Base-by-base conservation (phyloP, 2,329 filamentous ascomycete genomes). In the Beauveria asiatica region DNA sequence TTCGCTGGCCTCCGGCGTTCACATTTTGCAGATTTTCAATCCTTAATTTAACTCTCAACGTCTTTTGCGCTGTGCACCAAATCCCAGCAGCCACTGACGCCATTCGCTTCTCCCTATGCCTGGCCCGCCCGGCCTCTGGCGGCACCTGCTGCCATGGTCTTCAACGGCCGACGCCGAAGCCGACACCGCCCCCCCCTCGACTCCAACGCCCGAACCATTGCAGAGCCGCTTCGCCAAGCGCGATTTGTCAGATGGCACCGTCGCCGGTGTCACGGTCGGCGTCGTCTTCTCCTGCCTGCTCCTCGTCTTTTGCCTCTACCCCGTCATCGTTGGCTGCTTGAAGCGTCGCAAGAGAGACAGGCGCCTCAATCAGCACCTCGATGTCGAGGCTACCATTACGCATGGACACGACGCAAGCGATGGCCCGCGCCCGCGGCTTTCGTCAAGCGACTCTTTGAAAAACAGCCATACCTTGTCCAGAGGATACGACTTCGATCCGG, bases 261-360 rank as follows among this genome's bases (percentile, higher is more conserved):
- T 76, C 53, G 75, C 73, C 2, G 75, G 75, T 41, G 66, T 74
- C 56, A 69, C 72, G 27, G 66, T 76, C 48, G 75, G 75, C 37
- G 65, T 70, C 55, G 57, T 74, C 45, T 62, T 75, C 49, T 73
- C 66, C 46, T 63, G 69, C 49, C 66, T 64, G 16, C 68, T 76
- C 13, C 60, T 74, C 52, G 63, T 68, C 55, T 63, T 76, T 41
- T 76, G 75, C 57, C 69, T 75, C 44, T 76, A 76, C 57, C 75
- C 75, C 16, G 67, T 76, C 58, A 62, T 76, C 42, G 65, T 76
- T 51, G 65, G 72, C 49, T 65, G 62, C n/a, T 59, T 71, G 56
- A 73, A 67, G 64, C 65, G 67, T 61, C 68, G 67, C 52, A 67
- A 68, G 41, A 67, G 62, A 57, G 64, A 66, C 53, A 63, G 51